These are phyloP conservation scores for Candida ortonii DNA, from an alignment of 805 yeast species.

Conservation along the genomic window DNA sequence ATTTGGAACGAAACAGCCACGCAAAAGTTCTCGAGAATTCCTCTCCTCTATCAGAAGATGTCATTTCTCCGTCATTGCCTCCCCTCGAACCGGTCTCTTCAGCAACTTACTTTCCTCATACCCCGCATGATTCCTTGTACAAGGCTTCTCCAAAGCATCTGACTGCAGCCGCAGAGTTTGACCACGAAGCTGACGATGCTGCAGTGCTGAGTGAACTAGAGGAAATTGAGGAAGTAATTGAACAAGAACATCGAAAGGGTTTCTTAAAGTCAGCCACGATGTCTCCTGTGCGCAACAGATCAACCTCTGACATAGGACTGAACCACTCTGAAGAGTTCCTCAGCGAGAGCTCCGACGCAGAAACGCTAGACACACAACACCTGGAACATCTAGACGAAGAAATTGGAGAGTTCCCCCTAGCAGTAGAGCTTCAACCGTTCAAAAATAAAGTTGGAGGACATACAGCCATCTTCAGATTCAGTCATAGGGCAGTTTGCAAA, in stretches of 20 bases:
- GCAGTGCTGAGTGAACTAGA: constrained; percentile 25
- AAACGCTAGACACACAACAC: constrained; percentile 1
- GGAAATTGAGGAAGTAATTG: constrained; percentile 25
- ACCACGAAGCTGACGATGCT: constrained; percentile 27
- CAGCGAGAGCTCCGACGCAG: constrained; percentile 2
- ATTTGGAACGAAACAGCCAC: constrained; percentile 13
- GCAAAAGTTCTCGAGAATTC: not conserved
- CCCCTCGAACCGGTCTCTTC: constrained; percentile 60
- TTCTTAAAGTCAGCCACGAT: not conserved
- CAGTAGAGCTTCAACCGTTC: constrained; percentile 89
- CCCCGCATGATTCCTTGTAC: constrained; percentile 35
- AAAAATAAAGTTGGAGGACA: constrained; percentile 97
- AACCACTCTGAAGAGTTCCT: not conserved
- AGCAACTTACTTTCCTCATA: constrained; percentile 71
- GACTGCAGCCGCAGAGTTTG: constrained; percentile 50
- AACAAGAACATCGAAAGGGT: constrained; percentile 14
- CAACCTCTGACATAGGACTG: not conserved
- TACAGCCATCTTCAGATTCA: constrained; percentile 91
- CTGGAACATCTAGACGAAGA: constrained; percentile 9
- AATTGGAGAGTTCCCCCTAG: constrained; percentile 54
- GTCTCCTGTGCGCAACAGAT: not conserved
- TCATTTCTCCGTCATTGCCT: constrained; percentile 16
- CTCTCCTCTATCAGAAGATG: constrained; percentile 1
- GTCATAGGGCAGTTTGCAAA: constrained; percentile 90
- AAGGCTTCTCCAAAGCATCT: constrained; percentile 38